Evolutionary conservation across 1,284 basidiomycete genomes (phyloP).

Genomic region (Peniophora sp.): DNA sequence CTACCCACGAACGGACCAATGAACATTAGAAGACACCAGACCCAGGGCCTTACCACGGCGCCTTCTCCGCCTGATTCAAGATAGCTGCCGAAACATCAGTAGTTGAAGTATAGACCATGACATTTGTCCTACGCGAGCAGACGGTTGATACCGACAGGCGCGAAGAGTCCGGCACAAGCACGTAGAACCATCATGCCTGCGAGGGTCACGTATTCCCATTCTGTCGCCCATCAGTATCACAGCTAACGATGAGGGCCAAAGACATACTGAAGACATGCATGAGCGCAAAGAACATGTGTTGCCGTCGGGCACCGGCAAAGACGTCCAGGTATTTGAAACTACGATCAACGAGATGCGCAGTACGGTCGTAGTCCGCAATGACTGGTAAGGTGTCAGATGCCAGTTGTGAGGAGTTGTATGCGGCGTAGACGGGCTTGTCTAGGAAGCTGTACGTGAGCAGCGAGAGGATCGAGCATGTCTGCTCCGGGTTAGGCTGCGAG

Average conservation of each 20-base stretch:
- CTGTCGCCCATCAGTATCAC: conserved; percentile 8
- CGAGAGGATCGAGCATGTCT: conserved; percentile 49
- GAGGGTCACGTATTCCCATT: too few relatives aligned
- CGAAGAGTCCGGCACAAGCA: conserved; percentile 18
- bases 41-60: conserved; percentile 32
- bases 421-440: conserved; percentile 20
- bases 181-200: background rate
- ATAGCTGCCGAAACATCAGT: conserved; percentile 20
- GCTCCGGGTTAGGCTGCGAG: conserved; percentile 47
- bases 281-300: background rate
- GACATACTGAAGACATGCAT: too few relatives aligned
- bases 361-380: conserved; percentile 27
- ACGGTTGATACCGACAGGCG: conserved; percentile 36
- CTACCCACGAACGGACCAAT: conserved; percentile 40
- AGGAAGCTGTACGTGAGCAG: conserved; percentile 52
- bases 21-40: conserved; percentile 60
- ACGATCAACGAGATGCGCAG: conserved; percentile 17
- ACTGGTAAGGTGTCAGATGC: conserved; percentile 41
- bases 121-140: conserved; percentile 23
- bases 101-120: conserved; percentile 2
- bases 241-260: conserved; percentile 11
- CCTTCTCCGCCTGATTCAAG: conserved; percentile 30
- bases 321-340: conserved; percentile 18
- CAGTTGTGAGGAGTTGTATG: conserved; percentile 17
- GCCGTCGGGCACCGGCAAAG: conserved; percentile 8